Base-by-base conservation (phyloP, 108 stramenopile genomes). In the Skeletonema potamos region DNA sequence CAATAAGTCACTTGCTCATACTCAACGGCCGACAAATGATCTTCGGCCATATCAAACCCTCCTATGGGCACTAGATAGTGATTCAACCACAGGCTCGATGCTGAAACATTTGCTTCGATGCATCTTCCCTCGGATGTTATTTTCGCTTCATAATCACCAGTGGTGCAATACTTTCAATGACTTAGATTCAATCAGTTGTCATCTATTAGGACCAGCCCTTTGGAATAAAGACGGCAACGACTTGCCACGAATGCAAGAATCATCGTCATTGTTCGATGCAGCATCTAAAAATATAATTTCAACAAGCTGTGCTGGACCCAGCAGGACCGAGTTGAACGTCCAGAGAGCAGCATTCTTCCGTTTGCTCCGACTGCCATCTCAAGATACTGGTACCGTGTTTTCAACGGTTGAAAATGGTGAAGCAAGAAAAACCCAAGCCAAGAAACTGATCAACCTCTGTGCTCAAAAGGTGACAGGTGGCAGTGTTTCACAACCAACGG, bases 11-110 rank as follows among this genome's bases (percentile, higher is more conserved):
- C 34, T 87, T 18, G 37, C 69, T 33, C 59, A 76, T 54, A 81
- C 86, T 8, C 62, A 79, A 34, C 87, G 87, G 83, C 34, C 82
- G 28, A 63, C 84, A 5, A 68, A 72, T 22, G 92, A 93, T 24
- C 78, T 96, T 8, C 81, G 93, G 56, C 86, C 94, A 9, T 93
- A 90, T 63, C 97, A 96, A 59, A 89, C 91, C 6, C 67, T 97
- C 4, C 6, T 88, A 17, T 97, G 97, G 97, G 85, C 89, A 20
- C 64, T 86, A 54, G 92, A 93, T 3, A 76, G 77, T 65, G 44
- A 76, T 18, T 27, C 67, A 10, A 18, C 32, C 22, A 72, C 79
- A 6, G 66, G 80, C 60, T 67, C 34, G 59, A 13, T 48, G 6
- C 37, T 89, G 27, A 41, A 44, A 27, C 70, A 64, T 22, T 18